Percentiles rank a stretch among this genome's conserved stretches.
Evolutionary conservation across 805 yeast genomes (phyloP).

Genomic region (Teunomyces barrocoloradensis): DNA sequence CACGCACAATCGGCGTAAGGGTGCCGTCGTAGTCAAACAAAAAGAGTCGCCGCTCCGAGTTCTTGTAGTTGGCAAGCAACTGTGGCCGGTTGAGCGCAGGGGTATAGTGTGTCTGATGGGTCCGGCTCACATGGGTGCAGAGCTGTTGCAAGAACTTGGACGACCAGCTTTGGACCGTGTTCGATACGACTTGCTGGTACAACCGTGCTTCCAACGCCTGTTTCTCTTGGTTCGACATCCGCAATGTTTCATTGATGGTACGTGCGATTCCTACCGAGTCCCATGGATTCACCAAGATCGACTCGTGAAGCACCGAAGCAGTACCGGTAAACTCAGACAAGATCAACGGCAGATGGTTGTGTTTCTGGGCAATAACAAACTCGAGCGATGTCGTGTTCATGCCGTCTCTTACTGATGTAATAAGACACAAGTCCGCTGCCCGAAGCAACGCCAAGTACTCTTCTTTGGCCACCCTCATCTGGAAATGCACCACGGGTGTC

Average conservation of each 20-base stretch:
- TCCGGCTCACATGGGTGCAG: constrained; percentile 36
- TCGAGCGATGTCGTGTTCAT: constrained; percentile 95
- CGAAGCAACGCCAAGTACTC: constrained; percentile 87
- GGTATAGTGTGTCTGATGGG: constrained; percentile 45
- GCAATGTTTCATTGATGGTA: constrained; percentile 67
- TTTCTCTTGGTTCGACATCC: constrained; percentile 46
- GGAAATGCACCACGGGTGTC: constrained; percentile 90
- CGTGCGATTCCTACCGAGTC: constrained; percentile 91
- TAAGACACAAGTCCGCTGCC: constrained; percentile 85
- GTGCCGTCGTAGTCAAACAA: constrained; percentile 98
- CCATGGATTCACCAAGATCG: constrained; percentile 93
- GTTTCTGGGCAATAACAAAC: constrained; percentile 82
- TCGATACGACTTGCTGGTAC: constrained; percentile 60
- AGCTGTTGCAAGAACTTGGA: constrained; percentile 54
- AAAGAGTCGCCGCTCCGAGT: constrained; percentile 69
- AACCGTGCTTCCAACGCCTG: constrained; percentile 48
- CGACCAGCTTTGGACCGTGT: constrained; percentile 83
- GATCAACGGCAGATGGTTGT: constrained; percentile 71
- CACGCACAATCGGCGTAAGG: constrained; percentile 90
- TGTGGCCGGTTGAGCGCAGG: constrained; percentile 80
- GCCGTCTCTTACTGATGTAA: constrained; percentile 91
- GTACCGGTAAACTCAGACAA: constrained; percentile 94
- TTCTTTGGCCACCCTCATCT: constrained; percentile 80
- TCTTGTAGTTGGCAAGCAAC: constrained; percentile 55
- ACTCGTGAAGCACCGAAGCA: constrained; percentile 64